Base-by-base conservation (phyloP, 768 basidiomycete genomes). In the Mycena polygramma region DNA sequence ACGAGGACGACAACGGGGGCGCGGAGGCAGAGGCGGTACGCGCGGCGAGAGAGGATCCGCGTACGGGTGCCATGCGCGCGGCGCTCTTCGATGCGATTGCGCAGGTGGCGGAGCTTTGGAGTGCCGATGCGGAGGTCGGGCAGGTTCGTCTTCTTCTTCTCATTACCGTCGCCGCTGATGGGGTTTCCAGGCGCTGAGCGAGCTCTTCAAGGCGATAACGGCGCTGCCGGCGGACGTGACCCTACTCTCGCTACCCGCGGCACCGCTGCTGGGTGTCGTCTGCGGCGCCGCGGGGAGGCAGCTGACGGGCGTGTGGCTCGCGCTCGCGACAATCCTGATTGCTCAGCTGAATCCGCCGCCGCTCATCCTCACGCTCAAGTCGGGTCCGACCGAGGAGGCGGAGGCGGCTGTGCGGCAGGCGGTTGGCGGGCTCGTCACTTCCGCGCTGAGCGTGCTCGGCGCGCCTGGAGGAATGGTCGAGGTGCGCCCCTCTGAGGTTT, bases 131-230 rank as follows among this genome's bases (percentile, higher is more conserved):
- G 2, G 90, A 88, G 61, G 84, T 95, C 65, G 89, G 91, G 53
- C 90, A 91, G 78, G 96, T 97, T 77, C 69, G 93, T 86, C 65
- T 26, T 62, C 52, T 51, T 66, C 22, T 39, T 43, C 51, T 67
- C n/a, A n/a, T n/a, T n/a, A n/a, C n/a, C n/a, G n/a, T n/a, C n/a
- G n/a, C n/a, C n/a, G n/a, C n/a, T n/a, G n/a, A n/a, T n/a, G n/a
- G n/a, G n/a, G n/a, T n/a, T n/a, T n/a, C n/a, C n/a, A n/a, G n/a
- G 90, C 90, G 7, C 80, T 95, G 70, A 95, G 92, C 82, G 91
- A 95, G 73, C 83, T 97, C 43, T 87, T 96, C 83, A 94, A 93
- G 70, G 92, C 94, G 0, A 93, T 97, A 66, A 95, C 96, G 0
- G 90, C 91, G 3, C 86, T 97, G 37, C 92, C 94, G 0, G 83